Evolutionary conservation across 257 asterid species (phyloP).

Genomic region (Solanum dulcamara): DNA sequence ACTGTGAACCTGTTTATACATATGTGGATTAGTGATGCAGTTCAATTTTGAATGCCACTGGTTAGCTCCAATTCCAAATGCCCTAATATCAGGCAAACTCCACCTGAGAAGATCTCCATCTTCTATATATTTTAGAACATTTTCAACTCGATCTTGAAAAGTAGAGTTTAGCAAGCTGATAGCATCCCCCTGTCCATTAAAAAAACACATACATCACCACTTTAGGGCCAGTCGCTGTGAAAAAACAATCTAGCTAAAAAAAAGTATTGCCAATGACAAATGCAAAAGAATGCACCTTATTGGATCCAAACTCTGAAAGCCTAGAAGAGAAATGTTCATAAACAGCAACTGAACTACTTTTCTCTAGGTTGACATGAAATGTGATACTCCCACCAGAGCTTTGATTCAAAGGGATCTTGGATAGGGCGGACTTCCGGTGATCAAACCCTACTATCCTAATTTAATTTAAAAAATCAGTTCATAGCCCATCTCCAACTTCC

Average conservation of each 20-base stretch:
- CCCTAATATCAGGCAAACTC: conserved; percentile 56
- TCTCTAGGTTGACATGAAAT: conserved; percentile 51
- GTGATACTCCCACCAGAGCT: conserved; percentile 26
- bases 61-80: conserved; percentile 52
- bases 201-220: not conserved
- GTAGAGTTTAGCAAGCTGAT: conserved; percentile 34
- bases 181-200: conserved; percentile 22
- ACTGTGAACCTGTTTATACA: conserved; percentile 70
- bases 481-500: not conserved
- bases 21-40: conserved; percentile 61
- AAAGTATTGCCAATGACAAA: not conserved
- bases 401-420: conserved; percentile 18
- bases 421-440: conserved; percentile 53
- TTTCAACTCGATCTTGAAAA: conserved; percentile 41
- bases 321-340: conserved; percentile 71
- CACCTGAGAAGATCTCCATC: conserved; percentile 66
- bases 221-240: not conserved
- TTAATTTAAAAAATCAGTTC: not conserved
- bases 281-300: conserved; percentile 7
- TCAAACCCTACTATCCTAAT: conserved; percentile 68
- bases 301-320: conserved; percentile 24
- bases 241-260: not conserved
- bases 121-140: conserved; percentile 57
- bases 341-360: conserved; percentile 64
- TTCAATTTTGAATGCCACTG: conserved; percentile 70